These are phyloP conservation scores for Nicotiana undulata DNA, from an alignment of 257 asterid genomes.

Conservation along the genomic window DNA sequence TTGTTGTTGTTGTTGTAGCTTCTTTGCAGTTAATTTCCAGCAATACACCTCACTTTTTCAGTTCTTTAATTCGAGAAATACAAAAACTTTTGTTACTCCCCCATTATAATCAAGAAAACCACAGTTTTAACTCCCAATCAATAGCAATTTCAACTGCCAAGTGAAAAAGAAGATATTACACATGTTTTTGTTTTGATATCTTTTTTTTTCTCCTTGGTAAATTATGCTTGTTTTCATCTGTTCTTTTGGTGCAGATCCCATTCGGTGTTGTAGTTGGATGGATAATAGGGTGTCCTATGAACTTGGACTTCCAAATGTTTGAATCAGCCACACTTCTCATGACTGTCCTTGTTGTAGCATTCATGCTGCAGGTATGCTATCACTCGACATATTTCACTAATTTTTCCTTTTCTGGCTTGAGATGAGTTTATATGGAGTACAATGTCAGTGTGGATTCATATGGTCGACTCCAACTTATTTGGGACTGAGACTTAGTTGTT, in stretches of 20 bases:
- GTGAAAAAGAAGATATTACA: not conserved
- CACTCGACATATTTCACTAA: not conserved
- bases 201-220: not conserved
- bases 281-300: slow-evolving; percentile 67
- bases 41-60: not conserved
- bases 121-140: not conserved
- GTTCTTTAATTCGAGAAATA: not conserved
- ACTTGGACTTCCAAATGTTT: slow-evolving; percentile 66
- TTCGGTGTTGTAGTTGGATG: slow-evolving; percentile 71
- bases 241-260: slow-evolving; percentile 44
- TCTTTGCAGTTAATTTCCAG: not conserved
- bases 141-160: not conserved
- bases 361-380: slow-evolving; percentile 58
- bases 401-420: not conserved
- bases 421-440: too few relatives aligned
- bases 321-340: slow-evolving; percentile 73
- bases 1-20: too few relatives aligned
- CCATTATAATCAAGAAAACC: not conserved
- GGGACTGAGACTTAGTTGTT: too few relatives aligned
- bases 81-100: not conserved
- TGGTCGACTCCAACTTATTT: too few relatives aligned
- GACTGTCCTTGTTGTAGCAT: slow-evolving; percentile 71
- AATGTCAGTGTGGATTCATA: too few relatives aligned
- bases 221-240: not conserved
- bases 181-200: not conserved